Conservation (phyloP, 805 yeast genomes). For the Maudiozyma saulgeensis region DNA sequence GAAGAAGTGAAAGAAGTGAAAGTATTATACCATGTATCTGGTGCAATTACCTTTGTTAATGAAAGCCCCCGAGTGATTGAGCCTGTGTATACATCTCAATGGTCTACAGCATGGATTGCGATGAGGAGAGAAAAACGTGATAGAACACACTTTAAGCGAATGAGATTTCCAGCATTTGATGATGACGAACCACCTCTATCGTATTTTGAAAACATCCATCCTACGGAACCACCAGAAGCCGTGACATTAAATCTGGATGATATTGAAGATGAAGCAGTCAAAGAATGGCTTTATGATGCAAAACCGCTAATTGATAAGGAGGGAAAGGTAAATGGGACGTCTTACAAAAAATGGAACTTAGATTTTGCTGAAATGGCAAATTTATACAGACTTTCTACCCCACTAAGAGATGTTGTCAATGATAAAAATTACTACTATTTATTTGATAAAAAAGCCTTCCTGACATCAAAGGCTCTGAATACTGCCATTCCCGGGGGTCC, state of each 20-base stretch:
- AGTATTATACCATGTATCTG: constrained; percentile 82
- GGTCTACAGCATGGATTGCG: constrained; percentile 88
- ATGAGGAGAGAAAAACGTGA: constrained; percentile 95
- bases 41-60: constrained; percentile 92
- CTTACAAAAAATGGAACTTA: constrained; percentile 66
- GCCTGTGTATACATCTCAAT: constrained; percentile 85
- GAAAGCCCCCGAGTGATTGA: constrained; percentile 87
- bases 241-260: constrained; percentile 58
- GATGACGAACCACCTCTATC: constrained; percentile 92
- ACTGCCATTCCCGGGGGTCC: constrained; percentile 93
- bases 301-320: constrained; percentile 57
- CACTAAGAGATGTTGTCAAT: constrained; percentile 49
- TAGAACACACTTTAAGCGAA: constrained; percentile 77
- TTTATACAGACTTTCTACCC: constrained; percentile 59
- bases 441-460: constrained; percentile 70
- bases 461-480: constrained; percentile 86
- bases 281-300: constrained; percentile 75
- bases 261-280: constrained; percentile 48
- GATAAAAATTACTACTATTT: constrained; percentile 58
- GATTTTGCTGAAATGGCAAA: constrained; percentile 52
- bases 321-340: constrained; percentile 58
- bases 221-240: constrained; percentile 62
- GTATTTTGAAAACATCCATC: constrained; percentile 73
- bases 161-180: constrained; percentile 93
- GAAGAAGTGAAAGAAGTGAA: constrained; percentile 76